Evolutionary conservation across 306 rosid genomes (phyloP).

Genomic region (Vigna unguiculata): DNA sequence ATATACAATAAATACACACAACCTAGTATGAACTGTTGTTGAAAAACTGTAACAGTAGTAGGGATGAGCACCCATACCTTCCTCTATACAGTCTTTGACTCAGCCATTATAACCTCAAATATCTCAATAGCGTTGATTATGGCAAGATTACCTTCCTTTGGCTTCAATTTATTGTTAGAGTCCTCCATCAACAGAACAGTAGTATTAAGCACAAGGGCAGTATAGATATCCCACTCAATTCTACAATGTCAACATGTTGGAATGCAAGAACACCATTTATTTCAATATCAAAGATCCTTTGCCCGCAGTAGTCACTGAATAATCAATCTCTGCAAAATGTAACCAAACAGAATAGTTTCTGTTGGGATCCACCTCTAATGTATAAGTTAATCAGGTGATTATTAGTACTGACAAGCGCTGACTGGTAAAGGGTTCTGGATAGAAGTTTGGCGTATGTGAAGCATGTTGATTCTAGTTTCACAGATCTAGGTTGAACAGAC

Average conservation of each 20-base stretch:
- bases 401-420: conserved; percentile 64
- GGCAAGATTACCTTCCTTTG: conserved; percentile 59
- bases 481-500: conserved; percentile 60
- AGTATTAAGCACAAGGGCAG: conserved; percentile 76
- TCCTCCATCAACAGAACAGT: conserved; percentile 71
- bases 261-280: conserved; percentile 61
- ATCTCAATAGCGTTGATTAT: conserved; percentile 82
- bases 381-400: conserved; percentile 66
- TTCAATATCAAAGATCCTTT: conserved; percentile 69
- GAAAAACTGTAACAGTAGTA: conserved; percentile 2
- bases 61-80: conserved; percentile 59
- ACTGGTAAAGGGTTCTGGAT: conserved; percentile 71
- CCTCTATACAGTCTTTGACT: conserved; percentile 68
- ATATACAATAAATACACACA: conserved; percentile 1
- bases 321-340: conserved; percentile 81
- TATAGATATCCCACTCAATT: conserved; percentile 64
- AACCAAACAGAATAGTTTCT: conserved; percentile 86
- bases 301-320: conserved; percentile 54
- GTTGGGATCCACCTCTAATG: conserved; percentile 77
- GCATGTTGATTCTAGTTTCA: conserved; percentile 62
- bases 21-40: not conserved
- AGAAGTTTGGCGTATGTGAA: conserved; percentile 70
- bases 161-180: conserved; percentile 66
- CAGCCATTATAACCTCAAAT: conserved; percentile 65
- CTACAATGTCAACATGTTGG: conserved; percentile 61